These are phyloP conservation scores for Talaromyces sp. DNA, from an alignment of 2,329 filamentous ascomycete species.

Conservation along the genomic window DNA sequence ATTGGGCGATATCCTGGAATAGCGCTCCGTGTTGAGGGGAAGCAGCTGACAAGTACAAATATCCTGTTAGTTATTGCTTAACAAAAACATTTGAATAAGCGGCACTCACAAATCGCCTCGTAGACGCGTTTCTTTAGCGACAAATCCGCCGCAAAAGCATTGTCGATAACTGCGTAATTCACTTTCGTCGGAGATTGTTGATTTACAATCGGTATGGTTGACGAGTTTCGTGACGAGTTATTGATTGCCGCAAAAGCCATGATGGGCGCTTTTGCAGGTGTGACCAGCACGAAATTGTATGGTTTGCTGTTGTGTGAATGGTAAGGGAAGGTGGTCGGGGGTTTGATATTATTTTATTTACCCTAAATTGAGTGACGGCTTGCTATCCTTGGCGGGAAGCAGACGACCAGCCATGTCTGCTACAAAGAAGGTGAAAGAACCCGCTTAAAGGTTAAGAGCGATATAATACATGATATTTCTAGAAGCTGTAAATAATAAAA, in stretches of 20 bases:
- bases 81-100: neutral
- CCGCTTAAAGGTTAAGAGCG: neutral
- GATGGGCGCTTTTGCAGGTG: neutral
- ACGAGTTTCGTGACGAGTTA: constrained; percentile 18
- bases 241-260: constrained; percentile 40
- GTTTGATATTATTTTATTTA: constrained; percentile 6
- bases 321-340: neutral
- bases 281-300: neutral
- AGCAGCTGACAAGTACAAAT: constrained; percentile 25
- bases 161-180: constrained; percentile 36
- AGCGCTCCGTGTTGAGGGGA: constrained; percentile 40
- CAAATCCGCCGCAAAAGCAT: constrained; percentile 40
- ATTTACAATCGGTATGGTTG: constrained; percentile 19
- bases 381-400: constrained; percentile 4
- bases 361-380: neutral
- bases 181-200: constrained; percentile 18
- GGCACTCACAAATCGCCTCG: constrained; percentile 42
- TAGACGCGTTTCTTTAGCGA: constrained; percentile 41
- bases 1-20: constrained; percentile 50
- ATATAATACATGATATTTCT: constrained; percentile 6
- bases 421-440: neutral
- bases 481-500: neutral
- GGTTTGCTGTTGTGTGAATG: neutral
- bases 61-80: neutral
- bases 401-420: neutral